Base-by-base conservation (phyloP, 495 filamentous ascomycete species). In the Talaromyces wortmannii region DNA sequence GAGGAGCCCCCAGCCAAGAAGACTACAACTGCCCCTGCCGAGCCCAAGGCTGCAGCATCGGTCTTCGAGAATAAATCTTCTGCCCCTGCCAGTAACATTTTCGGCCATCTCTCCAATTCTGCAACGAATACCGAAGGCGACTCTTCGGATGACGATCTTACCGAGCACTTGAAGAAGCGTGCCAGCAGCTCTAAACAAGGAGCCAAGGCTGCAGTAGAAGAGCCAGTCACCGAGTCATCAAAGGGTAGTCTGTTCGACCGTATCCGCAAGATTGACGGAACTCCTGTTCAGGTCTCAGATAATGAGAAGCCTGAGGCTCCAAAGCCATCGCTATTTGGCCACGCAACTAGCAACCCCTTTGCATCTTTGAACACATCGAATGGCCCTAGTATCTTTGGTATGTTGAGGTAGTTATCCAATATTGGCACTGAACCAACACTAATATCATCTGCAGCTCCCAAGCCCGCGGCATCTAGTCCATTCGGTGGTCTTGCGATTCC, bases 181-280 rank as follows among this genome's bases (percentile, higher is more conserved):
- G 63, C 67, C 3, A 65, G 71, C 7, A 62, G 69, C 44, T 31
- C 17, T 13, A 18, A 53, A 13, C 29, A 23, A 15, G 40, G 31
- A 3, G 6, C 51, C 45, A 29, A 53, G 7, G 17, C 29, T 45
- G 52, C 44, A 31, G 15, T 40, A 11, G 44, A 45, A 15, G 7
- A 36, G 30, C 12, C 52, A 18, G 16, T 16, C 43, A 13, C 36
- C 36, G 36, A 40, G 36, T 13, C 13, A 40, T 10, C 36, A 40
- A 40, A 40, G 36, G 36, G 76, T 33, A 84, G 78, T 62, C 58
- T 86, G 4, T 88, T 88, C 53, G 82, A 83, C 50, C 77, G 81
- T 44, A 70, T 85, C 13, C 65, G 36, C 10, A 30, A 30, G 15
- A 29, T 40, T 53, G 52, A 53, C 11, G 52, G 52, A 31, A 53